phyloP scores from a whole-genome alignment of 441 rosid species.

The Isatis lusitanica region DNA sequence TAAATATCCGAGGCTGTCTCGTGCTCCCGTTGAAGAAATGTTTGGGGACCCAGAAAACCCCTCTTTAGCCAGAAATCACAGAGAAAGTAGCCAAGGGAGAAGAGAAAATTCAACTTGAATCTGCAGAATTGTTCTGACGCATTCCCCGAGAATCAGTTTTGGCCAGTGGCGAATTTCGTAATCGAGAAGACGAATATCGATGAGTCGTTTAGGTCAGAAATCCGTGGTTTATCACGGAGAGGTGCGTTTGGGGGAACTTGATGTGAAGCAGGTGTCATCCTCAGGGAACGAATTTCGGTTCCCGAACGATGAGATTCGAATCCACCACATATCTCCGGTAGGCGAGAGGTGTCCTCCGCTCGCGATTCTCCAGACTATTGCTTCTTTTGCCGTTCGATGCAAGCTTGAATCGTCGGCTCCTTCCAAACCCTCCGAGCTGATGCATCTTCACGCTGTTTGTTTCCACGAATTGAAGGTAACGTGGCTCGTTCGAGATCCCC shows the following conservation, averaged over 20 bases:
- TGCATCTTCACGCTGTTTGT: conserved; percentile 88
- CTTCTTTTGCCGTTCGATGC: conserved; percentile 80
- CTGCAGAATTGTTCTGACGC: conserved; percentile 22
- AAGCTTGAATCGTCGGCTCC: conserved; percentile 84
- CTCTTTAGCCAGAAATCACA: conserved; percentile 15
- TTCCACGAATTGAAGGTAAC: conserved; percentile 81
- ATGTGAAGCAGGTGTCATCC: conserved; percentile 47
- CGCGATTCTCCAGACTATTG: conserved; percentile 82
- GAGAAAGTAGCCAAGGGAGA: conserved; percentile 12
- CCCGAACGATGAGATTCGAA: conserved; percentile 91
- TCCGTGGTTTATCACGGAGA: conserved; percentile 85
- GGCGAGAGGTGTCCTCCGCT: conserved; percentile 95
- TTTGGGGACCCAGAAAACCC: conserved; percentile 30
- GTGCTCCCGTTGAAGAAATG: neutral
- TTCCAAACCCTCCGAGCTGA: conserved; percentile 58
- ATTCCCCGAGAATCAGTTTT: neutral
- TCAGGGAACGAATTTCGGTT: conserved; percentile 61
- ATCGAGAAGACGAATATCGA: conserved; percentile 28
- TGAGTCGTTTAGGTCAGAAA: conserved; percentile 86
- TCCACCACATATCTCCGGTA: conserved; percentile 65
- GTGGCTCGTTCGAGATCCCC: neutral
- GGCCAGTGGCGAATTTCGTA: neutral
- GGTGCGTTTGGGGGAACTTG: conserved; percentile 73
- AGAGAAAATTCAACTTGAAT: neutral
- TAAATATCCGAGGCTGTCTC: conserved; percentile 27